Evolutionary conservation across 2,329 filamentous ascomycete species (phyloP), one percentile per base, ranked within the genome.

Genomic region (Epichloe baconii): DNA sequence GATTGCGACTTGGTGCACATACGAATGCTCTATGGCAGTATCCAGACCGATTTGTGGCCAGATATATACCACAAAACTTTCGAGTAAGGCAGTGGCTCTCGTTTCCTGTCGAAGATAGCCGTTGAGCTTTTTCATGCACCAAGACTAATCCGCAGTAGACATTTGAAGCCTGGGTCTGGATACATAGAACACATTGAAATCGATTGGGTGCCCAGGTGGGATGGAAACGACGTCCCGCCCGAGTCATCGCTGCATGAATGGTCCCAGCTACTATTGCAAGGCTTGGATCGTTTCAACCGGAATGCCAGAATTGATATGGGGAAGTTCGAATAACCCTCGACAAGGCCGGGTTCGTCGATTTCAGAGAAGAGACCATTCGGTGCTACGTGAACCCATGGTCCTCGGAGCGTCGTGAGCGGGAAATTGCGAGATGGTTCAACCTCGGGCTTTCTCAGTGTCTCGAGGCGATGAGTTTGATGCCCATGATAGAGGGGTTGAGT

Each of bases 121-220:
- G 4, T 31, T 31, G 52, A 44, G 19, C 15, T 35, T 38, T 35
- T 36, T 47, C 4, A 23, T 6, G 34, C 6, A 35, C 15, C 6
- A 21, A 21, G 35, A 37, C 38, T 49, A 14, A 52, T 36, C 12
- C 7, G 35, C n/a, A 26, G n/a, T 46, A 88, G 85, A 49, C 86
- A 94, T 62, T 74, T 96, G 26, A 82, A 81, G 58, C 88, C 88
- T 1, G 83, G 83, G 1, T 76, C 72, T 41, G 91, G 90, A 50
- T 78, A 76, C 62, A 76, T 96, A 51, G 90, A 97, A 67, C 88
- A 95, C 58, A 79, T 95, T 46, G 91, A 97, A 64, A 85, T 97
- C 50, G 88, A 97, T 66, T 86, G 86, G 66, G 73, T 78, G 46
- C 88, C 88, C 17, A 80, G 80, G 48, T 85, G 81, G 61, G 83